Evolutionary conservation across 805 yeast genomes (phyloP), one percentile per base, ranked within the genome.

Genomic region (Komagataella populi): DNA sequence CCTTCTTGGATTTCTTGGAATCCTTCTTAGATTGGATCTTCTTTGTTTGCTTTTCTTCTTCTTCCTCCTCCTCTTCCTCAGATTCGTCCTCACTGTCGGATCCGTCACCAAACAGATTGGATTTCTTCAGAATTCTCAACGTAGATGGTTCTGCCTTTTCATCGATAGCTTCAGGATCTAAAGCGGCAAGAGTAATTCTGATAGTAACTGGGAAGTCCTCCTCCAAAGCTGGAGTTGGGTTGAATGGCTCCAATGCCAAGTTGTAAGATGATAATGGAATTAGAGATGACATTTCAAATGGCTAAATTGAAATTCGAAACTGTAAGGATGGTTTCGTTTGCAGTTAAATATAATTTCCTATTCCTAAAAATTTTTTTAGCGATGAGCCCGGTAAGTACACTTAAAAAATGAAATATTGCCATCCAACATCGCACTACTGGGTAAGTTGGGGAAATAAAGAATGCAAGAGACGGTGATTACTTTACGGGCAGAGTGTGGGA

Each of bases 111-210:
- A 66, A 69, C 16, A 45, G 47, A 6, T 45, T 23, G 66, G 75
- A 66, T 64, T 81, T 82, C 78, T 87, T 89, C 66, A 91, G 77
- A 63, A 91, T 77, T 73, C 95, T 84, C 64, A 93, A 77, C 60
- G 96, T 88, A 36, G 96, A 82, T 58, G 98, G 97, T 60, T 78
- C 83, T 57, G 76, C 81, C 61, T 80, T 80, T 56, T 83, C 89
- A 61, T 88, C 96, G 59, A 78, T 81, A 30, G 95, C 76, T 63
- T 82, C 86, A 56, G 96, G 96, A 70, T 91, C 96, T 62, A 93
- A 76, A 54, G 99, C 95, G 56, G 96, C 99, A 78, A 91, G 77
- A 51, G 98, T 90, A 62, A 91, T 68, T 70, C 95, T 86, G 59
- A 91, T 81, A 55, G 97, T 84, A 58, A 87, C 85, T 50, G 97